Evolutionary conservation across 1,284 basidiomycete species (phyloP).

Genomic region (Leucoagaricus sp.): DNA sequence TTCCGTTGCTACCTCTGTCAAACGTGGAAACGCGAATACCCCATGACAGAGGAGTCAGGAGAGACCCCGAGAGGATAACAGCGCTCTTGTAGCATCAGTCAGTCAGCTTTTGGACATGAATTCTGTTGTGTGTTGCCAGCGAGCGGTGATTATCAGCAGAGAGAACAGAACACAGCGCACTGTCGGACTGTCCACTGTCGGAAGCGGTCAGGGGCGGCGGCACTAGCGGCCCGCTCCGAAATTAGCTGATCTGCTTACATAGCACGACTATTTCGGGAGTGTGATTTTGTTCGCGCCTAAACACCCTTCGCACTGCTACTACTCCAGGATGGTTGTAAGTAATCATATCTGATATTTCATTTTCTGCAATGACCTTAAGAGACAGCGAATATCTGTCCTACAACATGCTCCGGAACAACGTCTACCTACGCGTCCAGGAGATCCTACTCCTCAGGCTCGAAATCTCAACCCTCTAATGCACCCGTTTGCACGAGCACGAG

Average conservation of each 20-base stretch:
- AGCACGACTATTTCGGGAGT: not conserved
- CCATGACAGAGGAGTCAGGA: not conserved
- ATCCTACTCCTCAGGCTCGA: slow-evolving; percentile 85
- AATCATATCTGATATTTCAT: not conserved
- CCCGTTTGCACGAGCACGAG: slow-evolving; percentile 90
- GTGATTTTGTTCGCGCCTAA: not conserved
- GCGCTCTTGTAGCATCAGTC: not conserved
- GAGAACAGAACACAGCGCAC: not conserved
- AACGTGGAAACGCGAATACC: slow-evolving; percentile 4
- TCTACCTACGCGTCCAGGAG: slow-evolving; percentile 70
- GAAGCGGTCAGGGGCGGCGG: no score
- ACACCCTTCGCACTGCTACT: not conserved
- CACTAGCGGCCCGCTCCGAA: no score
- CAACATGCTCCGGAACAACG: slow-evolving; percentile 83
- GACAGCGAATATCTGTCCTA: slow-evolving; percentile 69
- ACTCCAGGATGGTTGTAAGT: slow-evolving; percentile 14
- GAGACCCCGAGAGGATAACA: not conserved
- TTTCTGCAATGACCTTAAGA: not conserved
- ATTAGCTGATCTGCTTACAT: not conserved
- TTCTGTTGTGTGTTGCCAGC: not conserved
- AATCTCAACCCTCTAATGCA: slow-evolving; percentile 95
- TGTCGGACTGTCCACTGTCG: no score
- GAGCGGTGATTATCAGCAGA: not conserved
- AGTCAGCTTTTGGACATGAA: not conserved
- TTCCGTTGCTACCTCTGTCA: slow-evolving; percentile 12